These are phyloP conservation scores for Flaveria sonorensis DNA, from an alignment of 129 eudicot genomes.

Conservation along the genomic window DNA sequence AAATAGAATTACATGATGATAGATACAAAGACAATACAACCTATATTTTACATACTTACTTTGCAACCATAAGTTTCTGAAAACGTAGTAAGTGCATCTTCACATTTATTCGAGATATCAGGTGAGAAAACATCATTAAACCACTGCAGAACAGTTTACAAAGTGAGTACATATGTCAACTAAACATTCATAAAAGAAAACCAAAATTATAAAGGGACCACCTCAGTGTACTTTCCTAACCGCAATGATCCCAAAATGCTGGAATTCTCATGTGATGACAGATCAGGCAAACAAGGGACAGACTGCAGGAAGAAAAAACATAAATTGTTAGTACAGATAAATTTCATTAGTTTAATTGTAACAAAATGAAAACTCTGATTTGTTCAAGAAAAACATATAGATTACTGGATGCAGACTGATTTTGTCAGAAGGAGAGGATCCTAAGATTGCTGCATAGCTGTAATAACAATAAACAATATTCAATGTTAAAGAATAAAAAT, in stretches of 20 bases:
- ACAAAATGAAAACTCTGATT: constrained; percentile 11
- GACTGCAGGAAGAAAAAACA: constrained; percentile 52
- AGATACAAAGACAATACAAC: background rate
- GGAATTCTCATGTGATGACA: constrained; percentile 53
- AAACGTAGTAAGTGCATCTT: constrained; percentile 63
- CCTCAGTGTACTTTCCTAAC: constrained; percentile 94
- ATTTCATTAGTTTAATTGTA: background rate
- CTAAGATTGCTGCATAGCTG: constrained; percentile 97
- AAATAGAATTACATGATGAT: constrained; percentile 7
- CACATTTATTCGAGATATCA: constrained; percentile 80
- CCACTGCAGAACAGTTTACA: constrained; percentile 60
- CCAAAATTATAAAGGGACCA: constrained; percentile 27
- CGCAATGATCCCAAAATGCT: constrained; percentile 56
- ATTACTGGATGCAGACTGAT: constrained; percentile 78
- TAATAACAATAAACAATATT: constrained; percentile 20
- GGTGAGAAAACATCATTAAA: constrained; percentile 90
- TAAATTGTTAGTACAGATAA: background rate
- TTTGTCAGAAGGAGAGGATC: constrained; percentile 73
- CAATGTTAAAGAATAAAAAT: background rate
- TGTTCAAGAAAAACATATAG: background rate
- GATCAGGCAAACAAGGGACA: constrained; percentile 73
- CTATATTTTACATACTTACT: constrained; percentile 38
- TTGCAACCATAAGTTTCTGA: constrained; percentile 69
- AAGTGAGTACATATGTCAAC: constrained; percentile 27
- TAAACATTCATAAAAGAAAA: constrained; percentile 8